Percentiles rank a stretch among this genome's conserved stretches.
phyloP scores from a whole-genome alignment of 164 flowering plant species.

The Vitis labrusca region DNA sequence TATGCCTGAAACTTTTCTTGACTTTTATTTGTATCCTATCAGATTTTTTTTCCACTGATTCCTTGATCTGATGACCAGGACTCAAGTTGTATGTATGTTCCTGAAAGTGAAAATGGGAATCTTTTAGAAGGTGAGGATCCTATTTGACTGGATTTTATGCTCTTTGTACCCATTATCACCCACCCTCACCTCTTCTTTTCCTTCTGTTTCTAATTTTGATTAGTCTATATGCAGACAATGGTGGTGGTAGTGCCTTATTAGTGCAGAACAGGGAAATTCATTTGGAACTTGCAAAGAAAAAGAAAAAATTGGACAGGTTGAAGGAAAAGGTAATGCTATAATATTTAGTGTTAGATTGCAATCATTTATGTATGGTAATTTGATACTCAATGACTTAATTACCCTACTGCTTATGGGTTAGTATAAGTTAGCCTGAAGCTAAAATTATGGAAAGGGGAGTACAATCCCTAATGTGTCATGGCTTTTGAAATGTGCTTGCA shows the following conservation, averaged over 20 bases:
- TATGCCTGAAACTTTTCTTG: slow-evolving; percentile 4
- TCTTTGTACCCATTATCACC: background rate
- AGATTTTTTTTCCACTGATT: background rate
- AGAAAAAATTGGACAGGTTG: slow-evolving; percentile 50
- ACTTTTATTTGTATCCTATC: background rate
- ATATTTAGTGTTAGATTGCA: no score
- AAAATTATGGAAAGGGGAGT: no score
- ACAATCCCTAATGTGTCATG: no score
- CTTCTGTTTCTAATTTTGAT: slow-evolving; percentile 5
- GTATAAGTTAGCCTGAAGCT: no score
- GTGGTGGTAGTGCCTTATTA: slow-evolving; percentile 20
- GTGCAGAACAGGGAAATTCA: slow-evolving; percentile 48
- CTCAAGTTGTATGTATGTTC: slow-evolving; percentile 23
- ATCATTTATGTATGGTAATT: no score
- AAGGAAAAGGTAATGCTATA: slow-evolving; percentile 51
- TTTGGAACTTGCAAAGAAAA: slow-evolving; percentile 50
- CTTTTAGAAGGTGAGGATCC: slow-evolving; percentile 38
- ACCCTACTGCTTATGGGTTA: no score
- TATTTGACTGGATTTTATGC: background rate
- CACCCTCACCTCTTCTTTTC: background rate
- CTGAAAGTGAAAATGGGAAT: slow-evolving; percentile 33
- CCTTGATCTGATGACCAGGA: slow-evolving; percentile 37
- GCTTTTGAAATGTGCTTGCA: no score
- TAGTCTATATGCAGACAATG: slow-evolving; percentile 35
- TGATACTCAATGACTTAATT: no score